phyloP scores from a whole-genome alignment of 768 basidiomycete genomes.

The Coprinopsis marcescibilis region DNA sequence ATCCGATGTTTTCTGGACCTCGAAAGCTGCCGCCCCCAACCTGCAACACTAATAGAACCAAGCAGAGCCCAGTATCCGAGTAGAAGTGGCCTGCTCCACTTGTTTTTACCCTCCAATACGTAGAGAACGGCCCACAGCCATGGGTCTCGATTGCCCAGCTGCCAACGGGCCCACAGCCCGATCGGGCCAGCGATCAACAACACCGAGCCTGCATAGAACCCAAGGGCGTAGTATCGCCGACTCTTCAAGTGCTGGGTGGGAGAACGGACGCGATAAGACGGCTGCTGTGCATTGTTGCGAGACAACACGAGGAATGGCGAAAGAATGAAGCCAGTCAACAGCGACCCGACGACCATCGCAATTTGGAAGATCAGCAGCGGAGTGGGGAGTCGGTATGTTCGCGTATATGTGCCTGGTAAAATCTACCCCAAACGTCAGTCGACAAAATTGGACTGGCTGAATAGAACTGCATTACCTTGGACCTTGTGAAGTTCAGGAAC shows the following conservation, averaged over 20 bases:
- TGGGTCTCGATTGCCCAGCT: constrained; percentile 73
- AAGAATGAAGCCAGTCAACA: constrained; percentile 91
- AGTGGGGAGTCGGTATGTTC: constrained; percentile 88
- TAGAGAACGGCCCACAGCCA: constrained; percentile 83
- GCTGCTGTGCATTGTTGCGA: constrained; percentile 84
- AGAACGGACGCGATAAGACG: constrained; percentile 72
- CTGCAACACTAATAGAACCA: constrained; percentile 81
- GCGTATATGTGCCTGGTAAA: constrained; percentile 77
- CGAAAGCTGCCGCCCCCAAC: constrained; percentile 89
- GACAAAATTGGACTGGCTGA: background rate
- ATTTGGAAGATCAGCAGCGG: constrained; percentile 90
- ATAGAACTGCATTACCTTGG: constrained; percentile 43
- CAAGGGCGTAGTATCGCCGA: constrained; percentile 76
- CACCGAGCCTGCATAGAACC: constrained; percentile 73
- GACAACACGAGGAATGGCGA: constrained; percentile 90
- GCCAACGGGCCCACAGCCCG: constrained; percentile 91
- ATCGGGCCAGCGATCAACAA: constrained; percentile 78
- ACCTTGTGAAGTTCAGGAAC: constrained; percentile 75
- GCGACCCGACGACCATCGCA: constrained; percentile 86
- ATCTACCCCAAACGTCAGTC: constrained; percentile 57
- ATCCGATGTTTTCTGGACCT: constrained; percentile 65
- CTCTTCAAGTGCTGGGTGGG: constrained; percentile 82
- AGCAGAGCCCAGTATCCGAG: constrained; percentile 82
- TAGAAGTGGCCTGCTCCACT: constrained; percentile 76
- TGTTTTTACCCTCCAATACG: constrained; percentile 65